phyloP scores from a whole-genome alignment of 768 basidiomycete species.

The Naganishia randhawae region DNA sequence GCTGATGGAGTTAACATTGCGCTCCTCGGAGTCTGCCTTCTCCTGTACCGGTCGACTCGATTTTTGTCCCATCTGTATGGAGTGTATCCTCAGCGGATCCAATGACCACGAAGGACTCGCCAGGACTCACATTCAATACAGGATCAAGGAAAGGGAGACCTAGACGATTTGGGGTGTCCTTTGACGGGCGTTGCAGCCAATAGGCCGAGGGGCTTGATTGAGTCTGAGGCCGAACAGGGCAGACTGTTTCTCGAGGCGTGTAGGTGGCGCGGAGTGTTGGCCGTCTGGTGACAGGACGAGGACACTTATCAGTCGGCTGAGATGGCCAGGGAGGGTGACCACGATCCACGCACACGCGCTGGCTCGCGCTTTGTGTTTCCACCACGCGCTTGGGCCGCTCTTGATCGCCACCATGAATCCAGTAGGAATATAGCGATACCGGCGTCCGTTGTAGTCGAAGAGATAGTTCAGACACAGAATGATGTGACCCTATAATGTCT shows the following conservation, averaged over 20 bases:
- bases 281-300: no score
- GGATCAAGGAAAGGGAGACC: not conserved
- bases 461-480: no score
- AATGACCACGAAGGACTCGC: not conserved
- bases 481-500: no score
- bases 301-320: no score
- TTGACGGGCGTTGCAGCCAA: not conserved
- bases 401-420: no score
- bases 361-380: not conserved
- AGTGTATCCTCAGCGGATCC: not conserved
- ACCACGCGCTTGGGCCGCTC: not conserved
- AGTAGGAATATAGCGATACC: no score
- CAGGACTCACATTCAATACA: not conserved
- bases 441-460: no score
- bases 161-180: not conserved
- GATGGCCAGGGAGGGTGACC: no score
- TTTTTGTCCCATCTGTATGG: constrained; percentile 16
- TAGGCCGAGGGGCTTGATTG: not conserved
- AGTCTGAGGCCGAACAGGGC: no score
- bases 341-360: no score
- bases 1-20: not conserved
- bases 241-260: no score
- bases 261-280: no score
- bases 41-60: not conserved
- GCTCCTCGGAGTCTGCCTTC: not conserved